phyloP scores from a whole-genome alignment of 78 protist species.

The Bodo saltans region DNA sequence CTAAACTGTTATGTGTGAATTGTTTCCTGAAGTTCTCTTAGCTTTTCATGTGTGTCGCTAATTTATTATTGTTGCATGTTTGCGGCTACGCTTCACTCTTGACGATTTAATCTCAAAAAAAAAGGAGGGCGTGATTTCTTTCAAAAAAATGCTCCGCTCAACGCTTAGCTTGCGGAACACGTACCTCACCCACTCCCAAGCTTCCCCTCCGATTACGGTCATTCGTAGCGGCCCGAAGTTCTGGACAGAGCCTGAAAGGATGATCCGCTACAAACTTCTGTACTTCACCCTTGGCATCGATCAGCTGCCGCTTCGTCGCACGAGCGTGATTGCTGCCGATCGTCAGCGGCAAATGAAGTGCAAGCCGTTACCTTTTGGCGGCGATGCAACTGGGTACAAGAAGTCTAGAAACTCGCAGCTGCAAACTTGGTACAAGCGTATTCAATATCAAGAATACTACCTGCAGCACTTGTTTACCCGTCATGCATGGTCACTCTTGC shows the following conservation, averaged over 20 bases:
- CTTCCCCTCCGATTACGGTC: not conserved
- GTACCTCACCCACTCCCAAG: not conserved
- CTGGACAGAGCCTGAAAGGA: not conserved
- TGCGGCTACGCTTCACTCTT: too few relatives aligned
- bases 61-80: not conserved
- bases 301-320: not conserved
- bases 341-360: not conserved
- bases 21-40: not conserved
- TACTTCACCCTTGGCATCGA: not conserved
- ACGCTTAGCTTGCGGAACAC: not conserved
- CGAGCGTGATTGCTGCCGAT: not conserved
- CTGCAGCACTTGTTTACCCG: not conserved
- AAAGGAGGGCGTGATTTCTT: too few relatives aligned
- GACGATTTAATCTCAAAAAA: too few relatives aligned
- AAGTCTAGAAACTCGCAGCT: not conserved
- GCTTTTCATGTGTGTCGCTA: not conserved
- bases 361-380: not conserved
- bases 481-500: not conserved
- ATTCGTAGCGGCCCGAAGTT: not conserved
- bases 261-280: not conserved
- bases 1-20: too few relatives aligned
- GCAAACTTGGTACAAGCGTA: not conserved
- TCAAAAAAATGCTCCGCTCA: not conserved
- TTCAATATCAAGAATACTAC: not conserved
- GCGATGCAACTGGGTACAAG: not conserved